Base-by-base conservation (phyloP, 768 basidiomycete species). In the Trametes cubensis region DNA sequence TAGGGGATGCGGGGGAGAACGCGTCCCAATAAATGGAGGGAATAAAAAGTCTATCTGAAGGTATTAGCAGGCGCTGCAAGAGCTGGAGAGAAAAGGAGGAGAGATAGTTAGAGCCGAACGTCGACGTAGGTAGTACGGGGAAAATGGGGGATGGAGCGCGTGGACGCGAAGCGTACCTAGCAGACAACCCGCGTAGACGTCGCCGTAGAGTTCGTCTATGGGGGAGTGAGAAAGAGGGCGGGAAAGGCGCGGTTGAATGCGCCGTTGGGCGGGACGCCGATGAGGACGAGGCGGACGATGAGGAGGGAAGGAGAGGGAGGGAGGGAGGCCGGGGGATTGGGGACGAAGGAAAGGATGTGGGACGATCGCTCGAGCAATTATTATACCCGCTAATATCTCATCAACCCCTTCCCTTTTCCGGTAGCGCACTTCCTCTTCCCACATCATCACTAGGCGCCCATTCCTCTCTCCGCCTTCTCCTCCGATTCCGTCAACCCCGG, bases 231-330 rank as follows among this genome's bases (percentile, higher is more conserved):
- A 44, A 53, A 46, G 47, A 30, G 40, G 58, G 47, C 40, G 46
- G 46, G 23, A 25, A 38, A 21, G 58, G 58, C 58, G 63, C 63
- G 63, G 63, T 56, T 64, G 63, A 64, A 60, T 59, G 62, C 62
- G 62, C 49, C 58, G 39, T 30, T 28, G 53, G 58, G 48, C 58
- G 48, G 63, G 58, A 51, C 55, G 63, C 59, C 63, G 59, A 39
- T 42, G 54, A 68, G 48, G 47, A 49, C 51, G 49, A 40, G n/a
- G 57, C 50, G 48, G 63, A 51, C 45, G 58, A 34, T 21, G 48
- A 52, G 57, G 52, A 55, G 54, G 63, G 39, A 44, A 23, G 44
- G 59, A 23, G 53, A 39, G 54, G 48, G 44, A 44, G 54, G n/a
- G 49, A 40, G 41, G 23, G 21, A 15, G 21, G 42, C n/a, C 20